These are phyloP conservation scores for Sclerotinia trifoliorum DNA, from an alignment of 2,329 filamentous ascomycete species.

Conservation along the genomic window DNA sequence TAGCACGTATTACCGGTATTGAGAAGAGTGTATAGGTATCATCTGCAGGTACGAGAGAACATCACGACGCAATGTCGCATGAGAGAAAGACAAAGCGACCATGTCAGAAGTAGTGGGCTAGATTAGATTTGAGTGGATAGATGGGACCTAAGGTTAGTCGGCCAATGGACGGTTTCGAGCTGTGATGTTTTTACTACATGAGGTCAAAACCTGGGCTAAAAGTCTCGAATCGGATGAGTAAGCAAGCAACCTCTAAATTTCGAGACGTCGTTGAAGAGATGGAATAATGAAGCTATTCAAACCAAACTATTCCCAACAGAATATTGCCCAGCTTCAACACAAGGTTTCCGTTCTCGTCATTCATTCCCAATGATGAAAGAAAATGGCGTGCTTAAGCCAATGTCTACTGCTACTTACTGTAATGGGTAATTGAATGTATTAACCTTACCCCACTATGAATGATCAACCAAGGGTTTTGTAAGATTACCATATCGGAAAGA, in stretches of 20 bases:
- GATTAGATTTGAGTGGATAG: not conserved
- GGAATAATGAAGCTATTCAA: slow-evolving; percentile 7
- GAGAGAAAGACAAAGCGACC: not conserved
- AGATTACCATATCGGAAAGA: not conserved
- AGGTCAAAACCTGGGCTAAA: not conserved
- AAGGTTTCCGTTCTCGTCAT: not conserved
- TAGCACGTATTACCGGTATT: not conserved
- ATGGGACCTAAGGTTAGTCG: not conserved
- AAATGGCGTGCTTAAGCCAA: slow-evolving; percentile 11
- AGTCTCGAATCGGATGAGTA: not conserved
- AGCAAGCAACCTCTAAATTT: not conserved
- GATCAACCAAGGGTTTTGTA: not conserved
- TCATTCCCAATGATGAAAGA: not conserved
- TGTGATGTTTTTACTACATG: not conserved
- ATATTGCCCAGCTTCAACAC: not conserved
- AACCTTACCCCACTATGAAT: slow-evolving; percentile 14
- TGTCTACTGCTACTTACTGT: not conserved
- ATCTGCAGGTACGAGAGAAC: not conserved
- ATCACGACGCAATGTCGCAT: not conserved
- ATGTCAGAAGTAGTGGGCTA: not conserved
- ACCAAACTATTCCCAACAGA: not conserved
- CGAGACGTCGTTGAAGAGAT: not conserved
- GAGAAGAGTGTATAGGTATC: not conserved
- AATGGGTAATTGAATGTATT: not conserved
- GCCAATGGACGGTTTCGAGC: not conserved